A percentile compares a stretch with the other conserved stretches of the same genome.
Conservation (phyloP, 371 early-diverging fungal genomes). For the Mucor racemosus region DNA sequence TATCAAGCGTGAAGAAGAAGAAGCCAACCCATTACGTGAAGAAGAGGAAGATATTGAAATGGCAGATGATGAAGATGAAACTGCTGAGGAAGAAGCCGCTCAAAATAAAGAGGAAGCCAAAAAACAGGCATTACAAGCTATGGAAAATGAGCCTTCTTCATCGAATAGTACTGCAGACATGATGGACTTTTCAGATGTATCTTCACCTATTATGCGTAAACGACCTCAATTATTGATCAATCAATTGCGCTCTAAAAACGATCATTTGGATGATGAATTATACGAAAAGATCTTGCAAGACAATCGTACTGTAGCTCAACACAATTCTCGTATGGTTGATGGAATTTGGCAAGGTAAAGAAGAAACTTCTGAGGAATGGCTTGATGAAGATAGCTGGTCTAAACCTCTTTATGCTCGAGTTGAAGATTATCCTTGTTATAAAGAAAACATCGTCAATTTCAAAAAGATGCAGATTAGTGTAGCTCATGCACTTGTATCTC, state of each 20-base stretch:
- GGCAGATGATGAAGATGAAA: constrained; percentile 28
- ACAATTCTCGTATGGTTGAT: constrained; percentile 46
- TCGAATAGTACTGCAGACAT: constrained; percentile 21
- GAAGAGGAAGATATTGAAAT: constrained; percentile 19
- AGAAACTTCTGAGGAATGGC: constrained; percentile 41
- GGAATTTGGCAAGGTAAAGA: constrained; percentile 41
- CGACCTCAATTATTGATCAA: constrained; percentile 52
- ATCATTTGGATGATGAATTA: constrained; percentile 50
- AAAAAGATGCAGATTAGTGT: constrained; percentile 31
- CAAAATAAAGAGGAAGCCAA: constrained; percentile 40
- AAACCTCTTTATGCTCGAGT: constrained; percentile 44
- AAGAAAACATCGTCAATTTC: constrained; percentile 46
- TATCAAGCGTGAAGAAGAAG: constrained; percentile 26
- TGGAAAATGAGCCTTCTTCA: constrained; percentile 32
- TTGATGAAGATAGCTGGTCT: constrained; percentile 47
- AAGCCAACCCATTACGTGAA: background rate
- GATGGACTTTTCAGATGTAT: constrained; percentile 24
- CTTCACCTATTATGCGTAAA: constrained; percentile 41
- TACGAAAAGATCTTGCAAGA: constrained; percentile 61
- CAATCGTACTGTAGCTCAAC: constrained; percentile 61
- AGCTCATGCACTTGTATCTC: constrained; percentile 26
- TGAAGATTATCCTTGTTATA: constrained; percentile 70
- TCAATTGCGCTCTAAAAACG: constrained; percentile 38
- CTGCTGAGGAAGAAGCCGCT: constrained; percentile 27
- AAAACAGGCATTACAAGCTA: constrained; percentile 49